Evolutionary conservation across 805 yeast species (phyloP).

Genomic region (Saturnispora halmiae): DNA sequence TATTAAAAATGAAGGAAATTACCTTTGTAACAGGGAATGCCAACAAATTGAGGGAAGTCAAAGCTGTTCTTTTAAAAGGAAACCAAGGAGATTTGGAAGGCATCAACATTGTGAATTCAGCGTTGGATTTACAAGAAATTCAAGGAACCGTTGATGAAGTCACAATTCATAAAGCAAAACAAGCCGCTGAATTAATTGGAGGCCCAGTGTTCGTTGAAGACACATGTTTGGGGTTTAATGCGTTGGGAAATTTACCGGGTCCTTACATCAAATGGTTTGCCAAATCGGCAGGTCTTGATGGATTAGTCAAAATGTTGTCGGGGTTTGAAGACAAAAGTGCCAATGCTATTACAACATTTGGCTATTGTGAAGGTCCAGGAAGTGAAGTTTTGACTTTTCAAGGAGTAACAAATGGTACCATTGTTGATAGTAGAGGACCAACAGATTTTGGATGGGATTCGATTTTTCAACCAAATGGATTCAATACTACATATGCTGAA

Average conservation of each 20-base stretch:
- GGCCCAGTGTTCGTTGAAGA: conserved; percentile 95
- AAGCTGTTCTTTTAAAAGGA: conserved; percentile 52
- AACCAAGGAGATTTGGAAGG: conserved; percentile 23
- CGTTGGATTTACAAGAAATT: conserved; percentile 78
- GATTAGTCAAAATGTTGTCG: conserved; percentile 65
- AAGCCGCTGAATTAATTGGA: conserved; percentile 51
- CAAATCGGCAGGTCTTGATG: conserved; percentile 61
- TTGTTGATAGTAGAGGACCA: conserved; percentile 73
- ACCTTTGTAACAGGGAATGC: conserved; percentile 62
- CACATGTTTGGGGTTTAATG: conserved; percentile 79
- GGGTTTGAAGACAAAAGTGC: conserved; percentile 83
- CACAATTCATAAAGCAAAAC: conserved; percentile 66
- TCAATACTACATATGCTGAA: conserved; percentile 74
- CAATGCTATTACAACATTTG: conserved; percentile 85
- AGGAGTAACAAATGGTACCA: conserved; percentile 73
- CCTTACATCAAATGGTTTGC: conserved; percentile 89
- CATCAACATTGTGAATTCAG: conserved; percentile 48
- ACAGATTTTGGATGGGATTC: conserved; percentile 93
- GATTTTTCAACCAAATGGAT: conserved; percentile 75
- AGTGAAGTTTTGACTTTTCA: conserved; percentile 66
- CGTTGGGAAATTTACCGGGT: conserved; percentile 79
- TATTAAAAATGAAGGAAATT: conserved; percentile 10
- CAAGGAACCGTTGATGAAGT: conserved; percentile 85
- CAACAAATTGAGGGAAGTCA: conserved; percentile 80
- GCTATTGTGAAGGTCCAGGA: conserved; percentile 79